phyloP scores from a whole-genome alignment of 352 stramenopile genomes.

The Blastocystis sp. region DNA sequence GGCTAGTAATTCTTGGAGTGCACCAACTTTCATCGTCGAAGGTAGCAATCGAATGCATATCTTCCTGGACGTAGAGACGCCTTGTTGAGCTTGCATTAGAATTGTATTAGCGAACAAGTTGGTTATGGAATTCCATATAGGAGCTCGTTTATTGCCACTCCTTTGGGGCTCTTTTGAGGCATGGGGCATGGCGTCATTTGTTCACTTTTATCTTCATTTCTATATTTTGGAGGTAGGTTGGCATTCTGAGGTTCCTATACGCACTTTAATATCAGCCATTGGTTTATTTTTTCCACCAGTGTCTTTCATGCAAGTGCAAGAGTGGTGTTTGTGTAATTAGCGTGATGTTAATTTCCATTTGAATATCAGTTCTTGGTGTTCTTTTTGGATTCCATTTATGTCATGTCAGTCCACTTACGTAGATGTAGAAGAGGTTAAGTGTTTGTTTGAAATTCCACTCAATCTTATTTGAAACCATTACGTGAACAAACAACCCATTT shows the following conservation, averaged over 20 bases:
- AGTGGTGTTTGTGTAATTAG: conserved; percentile 57
- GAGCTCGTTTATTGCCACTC: neutral
- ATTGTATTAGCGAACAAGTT: no score
- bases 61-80: neutral
- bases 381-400: conserved; percentile 48
- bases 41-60: neutral
- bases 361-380: conserved; percentile 50
- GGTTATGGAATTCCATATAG: conserved; percentile 6
- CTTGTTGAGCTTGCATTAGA: neutral
- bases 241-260: neutral
- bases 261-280: conserved; percentile 46
- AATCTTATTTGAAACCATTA: neutral
- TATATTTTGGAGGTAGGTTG: neutral
- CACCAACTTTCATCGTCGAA: neutral
- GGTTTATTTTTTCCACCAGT: conserved; percentile 10
- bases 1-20: neutral
- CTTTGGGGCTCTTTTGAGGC: neutral
- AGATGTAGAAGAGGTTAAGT: conserved; percentile 23
- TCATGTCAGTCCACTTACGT: conserved; percentile 58
- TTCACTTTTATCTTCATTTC: conserved; percentile 3
- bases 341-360: conserved; percentile 55
- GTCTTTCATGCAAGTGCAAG: conserved; percentile 60
- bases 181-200: neutral
- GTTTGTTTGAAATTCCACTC: neutral
- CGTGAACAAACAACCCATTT: neutral